phyloP scores from a whole-genome alignment of 768 basidiomycete species.

The Hericium erinaceus region DNA sequence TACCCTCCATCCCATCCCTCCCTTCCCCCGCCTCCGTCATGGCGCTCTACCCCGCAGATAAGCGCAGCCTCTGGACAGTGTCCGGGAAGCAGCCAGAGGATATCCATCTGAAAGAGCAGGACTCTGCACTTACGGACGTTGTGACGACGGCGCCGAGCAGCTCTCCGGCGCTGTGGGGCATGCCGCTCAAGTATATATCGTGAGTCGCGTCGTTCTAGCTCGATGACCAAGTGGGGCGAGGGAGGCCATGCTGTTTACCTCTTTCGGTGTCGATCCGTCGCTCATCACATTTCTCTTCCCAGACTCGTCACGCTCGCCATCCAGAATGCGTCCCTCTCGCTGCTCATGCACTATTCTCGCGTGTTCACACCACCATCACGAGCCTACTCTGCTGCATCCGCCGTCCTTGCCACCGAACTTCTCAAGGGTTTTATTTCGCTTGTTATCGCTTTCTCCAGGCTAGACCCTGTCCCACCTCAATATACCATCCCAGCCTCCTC shows the following conservation, averaged over 20 bases:
- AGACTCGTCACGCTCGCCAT: conserved; percentile 80
- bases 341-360: conserved; percentile 96
- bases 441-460: conserved; percentile 65
- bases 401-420: conserved; percentile 90
- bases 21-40: background rate
- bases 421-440: conserved; percentile 87
- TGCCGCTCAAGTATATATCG: conserved; percentile 78
- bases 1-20: background rate
- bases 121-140: conserved; percentile 30
- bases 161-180: conserved; percentile 51
- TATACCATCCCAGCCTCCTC: conserved; percentile 17
- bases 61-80: too few species aligned
- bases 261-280: conserved; percentile 12
- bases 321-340: conserved; percentile 84
- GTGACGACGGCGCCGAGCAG: conserved; percentile 25
- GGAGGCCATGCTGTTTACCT: conserved; percentile 8
- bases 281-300: conserved; percentile 4
- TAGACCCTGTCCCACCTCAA: conserved; percentile 31
- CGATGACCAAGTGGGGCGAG: background rate
- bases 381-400: conserved; percentile 87
- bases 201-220: conserved; percentile 28
- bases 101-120: background rate
- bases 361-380: conserved; percentile 66
- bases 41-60: background rate
- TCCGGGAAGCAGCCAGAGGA: background rate